Evolutionary conservation across 192 early-diverging fungal genomes (phyloP), one percentile per base, ranked within the genome.

Genomic region (Backusella tuberculispora): DNA sequence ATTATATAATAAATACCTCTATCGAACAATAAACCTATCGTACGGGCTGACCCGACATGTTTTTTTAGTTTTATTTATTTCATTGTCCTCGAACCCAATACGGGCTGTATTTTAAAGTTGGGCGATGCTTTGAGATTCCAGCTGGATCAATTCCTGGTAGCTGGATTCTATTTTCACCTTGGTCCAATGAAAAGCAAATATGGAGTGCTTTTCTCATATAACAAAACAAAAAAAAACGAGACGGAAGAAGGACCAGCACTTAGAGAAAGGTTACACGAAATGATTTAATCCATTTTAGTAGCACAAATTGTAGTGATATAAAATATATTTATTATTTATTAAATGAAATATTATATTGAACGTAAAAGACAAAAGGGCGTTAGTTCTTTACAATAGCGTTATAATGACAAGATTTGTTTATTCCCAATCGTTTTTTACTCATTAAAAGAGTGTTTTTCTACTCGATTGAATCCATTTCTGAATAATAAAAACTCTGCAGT

Each of bases 261-360:
- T 60, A 26, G 53, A 26, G 24, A 26, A 19, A 60, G 12, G 21
- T 19, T 5, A 60, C 21, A 60, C 17, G 26, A 5, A 9, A 24
- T 12, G 0, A 26, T 60, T 60, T 60, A 60, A 60, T 24, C 21
- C 53, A 60, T 26, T 12, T 26, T 26, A 21, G 53, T 60, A 60
- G 21, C 53, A 60, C 53, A 60, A 60, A 24, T 24, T 60, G 21
- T 60, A n/a, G 12, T 26, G 53, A 26, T 14, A 46, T 46, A 60
- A 19, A 9, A 50, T 50, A 19, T 4, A 60, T 60, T 60, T 60
- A 60, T 4, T 60, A 60, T 60, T 60, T 60, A 60, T 60, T 60
- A 60, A 60, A 34, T 34, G 29, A 34, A 34, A 34, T 34, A 34
- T 34, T 34, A 2, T 34, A 34, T 34, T 34, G 29, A 2, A 0